Evolutionary conservation across 768 basidiomycete species (phyloP).

Genomic region (Lactarius tabidus): DNA sequence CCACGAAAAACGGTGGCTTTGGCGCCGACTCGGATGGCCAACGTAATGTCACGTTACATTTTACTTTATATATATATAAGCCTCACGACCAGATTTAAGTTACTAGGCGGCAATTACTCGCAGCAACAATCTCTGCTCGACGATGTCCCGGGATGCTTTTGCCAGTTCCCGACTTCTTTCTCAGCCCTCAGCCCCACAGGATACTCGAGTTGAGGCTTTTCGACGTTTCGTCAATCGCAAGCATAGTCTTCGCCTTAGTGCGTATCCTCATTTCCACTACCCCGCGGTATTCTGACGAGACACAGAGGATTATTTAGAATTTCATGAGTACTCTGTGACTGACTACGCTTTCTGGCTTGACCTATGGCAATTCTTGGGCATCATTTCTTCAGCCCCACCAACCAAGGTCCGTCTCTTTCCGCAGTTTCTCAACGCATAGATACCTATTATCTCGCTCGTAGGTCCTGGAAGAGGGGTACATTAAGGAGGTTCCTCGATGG

Average conservation of each 20-base stretch:
- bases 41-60: too few species aligned
- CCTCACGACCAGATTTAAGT: too few species aligned
- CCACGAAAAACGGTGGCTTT: too few species aligned
- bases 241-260: slow-evolving; percentile 50
- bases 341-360: slow-evolving; percentile 68
- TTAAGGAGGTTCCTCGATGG: slow-evolving; percentile 62
- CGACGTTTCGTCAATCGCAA: slow-evolving; percentile 61
- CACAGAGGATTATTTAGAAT: slow-evolving; percentile 49
- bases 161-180: too few species aligned
- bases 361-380: slow-evolving; percentile 59
- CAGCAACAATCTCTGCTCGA: too few species aligned
- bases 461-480: slow-evolving; percentile 39
- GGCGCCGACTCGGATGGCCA: too few species aligned
- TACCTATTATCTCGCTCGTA: background rate
- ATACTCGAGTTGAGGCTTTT: slow-evolving; percentile 47
- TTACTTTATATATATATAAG: too few species aligned
- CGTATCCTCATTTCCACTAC: slow-evolving; percentile 13
- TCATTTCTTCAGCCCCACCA: slow-evolving; percentile 58
- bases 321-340: slow-evolving; percentile 65
- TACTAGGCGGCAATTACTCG: too few species aligned
- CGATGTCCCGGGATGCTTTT: too few species aligned
- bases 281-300: background rate
- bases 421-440: background rate
- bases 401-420: slow-evolving; percentile 36
- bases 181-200: slow-evolving; percentile 41